Evolutionary conservation across 331 rosid genomes (phyloP).

Genomic region (Erythrophleum ivorense): DNA sequence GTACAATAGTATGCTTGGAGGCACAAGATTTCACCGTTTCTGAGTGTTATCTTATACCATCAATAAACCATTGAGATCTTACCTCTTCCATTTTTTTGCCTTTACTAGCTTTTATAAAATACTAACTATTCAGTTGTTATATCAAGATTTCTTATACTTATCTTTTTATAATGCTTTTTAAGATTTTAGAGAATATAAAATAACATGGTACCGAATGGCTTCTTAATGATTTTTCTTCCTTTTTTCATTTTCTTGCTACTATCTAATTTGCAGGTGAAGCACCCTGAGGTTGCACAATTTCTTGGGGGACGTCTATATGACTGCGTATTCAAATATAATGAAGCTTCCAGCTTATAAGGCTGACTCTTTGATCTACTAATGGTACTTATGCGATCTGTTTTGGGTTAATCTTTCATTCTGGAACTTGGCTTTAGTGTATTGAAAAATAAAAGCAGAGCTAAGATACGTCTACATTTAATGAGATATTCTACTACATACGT

Average conservation of each 20-base stretch:
- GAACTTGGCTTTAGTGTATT: neutral
- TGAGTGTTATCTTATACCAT: too few species aligned
- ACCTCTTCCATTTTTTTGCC: too few species aligned
- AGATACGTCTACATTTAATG: neutral
- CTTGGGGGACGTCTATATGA: conserved; percentile 94
- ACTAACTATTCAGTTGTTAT: too few species aligned
- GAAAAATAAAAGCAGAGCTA: neutral
- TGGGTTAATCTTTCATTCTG: conserved; percentile 15
- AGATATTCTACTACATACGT: neutral
- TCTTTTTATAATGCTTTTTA: too few species aligned
- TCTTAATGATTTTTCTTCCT: neutral
- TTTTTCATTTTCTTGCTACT: neutral
- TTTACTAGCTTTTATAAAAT: too few species aligned
- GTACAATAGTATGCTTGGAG: too few species aligned
- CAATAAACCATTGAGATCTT: too few species aligned
- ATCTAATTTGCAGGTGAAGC: conserved; percentile 72
- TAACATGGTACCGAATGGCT: neutral
- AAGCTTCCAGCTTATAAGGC: conserved; percentile 52
- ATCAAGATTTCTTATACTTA: too few species aligned
- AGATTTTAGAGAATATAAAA: neutral
- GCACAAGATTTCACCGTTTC: too few species aligned
- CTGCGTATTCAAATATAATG: conserved; percentile 80
- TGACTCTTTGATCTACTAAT: conserved; percentile 31
- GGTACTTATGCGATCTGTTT: conserved; percentile 8
- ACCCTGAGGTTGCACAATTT: conserved; percentile 90